Conservation (phyloP, 2,329 filamentous ascomycete genomes). For the Fusarium anguioides region DNA sequence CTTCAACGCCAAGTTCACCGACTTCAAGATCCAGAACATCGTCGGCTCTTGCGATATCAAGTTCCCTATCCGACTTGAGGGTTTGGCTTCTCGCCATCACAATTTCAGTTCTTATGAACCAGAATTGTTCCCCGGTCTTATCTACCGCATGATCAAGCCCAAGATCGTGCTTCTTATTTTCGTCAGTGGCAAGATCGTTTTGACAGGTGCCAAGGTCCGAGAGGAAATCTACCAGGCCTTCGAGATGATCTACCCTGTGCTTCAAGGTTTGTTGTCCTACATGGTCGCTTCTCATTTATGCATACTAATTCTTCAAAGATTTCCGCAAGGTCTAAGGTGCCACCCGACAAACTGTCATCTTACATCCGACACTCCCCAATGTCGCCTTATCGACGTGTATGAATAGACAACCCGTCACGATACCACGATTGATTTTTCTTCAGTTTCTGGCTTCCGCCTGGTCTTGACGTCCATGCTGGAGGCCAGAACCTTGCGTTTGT, state of each 20-base stretch:
- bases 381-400: slow-evolving; percentile 51
- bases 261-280: slow-evolving; percentile 73
- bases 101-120: slow-evolving; percentile 99
- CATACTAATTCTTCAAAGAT: slow-evolving; percentile 52
- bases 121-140: slow-evolving; percentile 97
- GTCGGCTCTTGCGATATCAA: slow-evolving; percentile 99
- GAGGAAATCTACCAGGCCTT: slow-evolving; percentile 98
- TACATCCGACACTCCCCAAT: slow-evolving; percentile 4
- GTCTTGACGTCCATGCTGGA: slow-evolving; percentile 38
- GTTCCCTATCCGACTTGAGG: slow-evolving; percentile 97
- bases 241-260: slow-evolving; percentile 96
- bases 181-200: slow-evolving; percentile 96
- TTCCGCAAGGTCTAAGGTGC: slow-evolving; percentile 66
- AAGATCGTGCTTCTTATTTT: slow-evolving; percentile 99
- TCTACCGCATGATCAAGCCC: slow-evolving; percentile 99
- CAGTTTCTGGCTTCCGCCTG: slow-evolving; percentile 28
- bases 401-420: slow-evolving; percentile 59
- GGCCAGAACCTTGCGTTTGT: slow-evolving; percentile 47
- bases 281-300: background rate
- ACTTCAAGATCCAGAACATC: slow-evolving; percentile 99
- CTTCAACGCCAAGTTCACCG: slow-evolving; percentile 99
- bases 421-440: slow-evolving; percentile 57
- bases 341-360: slow-evolving; percentile 29
- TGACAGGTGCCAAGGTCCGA: slow-evolving; percentile 96
- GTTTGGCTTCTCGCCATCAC: slow-evolving; percentile 95